A percentile compares a stretch with the other conserved stretches of the same genome.
phyloP scores from a whole-genome alignment of 371 early-diverging fungal genomes.

The Sporodiniella umbellata region DNA sequence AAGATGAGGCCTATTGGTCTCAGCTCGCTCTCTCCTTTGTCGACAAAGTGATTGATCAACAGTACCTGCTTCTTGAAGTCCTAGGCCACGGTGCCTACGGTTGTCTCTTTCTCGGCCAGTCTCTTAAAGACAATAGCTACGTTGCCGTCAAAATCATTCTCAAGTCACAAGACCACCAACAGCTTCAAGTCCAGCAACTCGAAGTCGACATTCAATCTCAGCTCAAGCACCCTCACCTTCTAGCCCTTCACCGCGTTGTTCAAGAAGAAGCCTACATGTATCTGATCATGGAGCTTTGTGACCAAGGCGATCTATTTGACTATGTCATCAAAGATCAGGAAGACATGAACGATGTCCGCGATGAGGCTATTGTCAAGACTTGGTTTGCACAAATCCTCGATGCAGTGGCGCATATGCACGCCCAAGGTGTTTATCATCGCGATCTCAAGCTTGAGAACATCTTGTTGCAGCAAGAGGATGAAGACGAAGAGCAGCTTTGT shows the following conservation, averaged over 20 bases:
- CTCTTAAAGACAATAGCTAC: conserved; percentile 36
- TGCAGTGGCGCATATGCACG: conserved; percentile 56
- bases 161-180: conserved; percentile 57
- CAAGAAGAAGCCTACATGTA: conserved; percentile 50
- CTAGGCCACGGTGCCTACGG: conserved; percentile 63
- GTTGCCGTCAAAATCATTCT: conserved; percentile 72
- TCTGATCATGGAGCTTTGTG: conserved; percentile 65
- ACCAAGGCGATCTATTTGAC: conserved; percentile 65
- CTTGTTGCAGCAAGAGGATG: conserved; percentile 42
- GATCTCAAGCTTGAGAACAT: conserved; percentile 83
- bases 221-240: conserved; percentile 67
- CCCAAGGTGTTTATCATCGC: conserved; percentile 63
- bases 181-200: conserved; percentile 63
- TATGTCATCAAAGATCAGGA: conserved; percentile 49
- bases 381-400: conserved; percentile 54
- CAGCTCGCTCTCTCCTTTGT: conserved; percentile 30
- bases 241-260: conserved; percentile 51
- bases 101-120: conserved; percentile 56
- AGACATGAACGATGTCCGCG: conserved; percentile 28
- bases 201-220: conserved; percentile 73
- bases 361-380: conserved; percentile 35
- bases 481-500: conserved; percentile 21
- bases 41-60: conserved; percentile 24
- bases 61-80: conserved; percentile 51
- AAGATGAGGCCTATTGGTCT: conserved; percentile 30